Base-by-base conservation (phyloP, 352 stramenopile genomes). In the Phytophthora sansomeana region DNA sequence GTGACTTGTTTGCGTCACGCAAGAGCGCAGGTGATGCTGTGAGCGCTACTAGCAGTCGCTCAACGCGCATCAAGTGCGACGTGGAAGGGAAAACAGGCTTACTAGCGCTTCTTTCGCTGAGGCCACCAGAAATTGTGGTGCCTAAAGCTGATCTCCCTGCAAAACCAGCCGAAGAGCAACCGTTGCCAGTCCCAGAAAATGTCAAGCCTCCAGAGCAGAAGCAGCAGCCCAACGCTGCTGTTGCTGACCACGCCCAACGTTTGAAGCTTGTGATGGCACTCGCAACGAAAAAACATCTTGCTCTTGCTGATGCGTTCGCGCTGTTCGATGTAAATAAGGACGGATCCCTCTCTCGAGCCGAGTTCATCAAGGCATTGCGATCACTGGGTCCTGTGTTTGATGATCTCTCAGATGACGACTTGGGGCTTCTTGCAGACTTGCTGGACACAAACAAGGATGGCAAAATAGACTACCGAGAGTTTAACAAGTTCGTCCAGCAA, bases 61-160 rank as follows among this genome's bases (percentile, higher is more conserved):
- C 60, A 38, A 53, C 80, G 1, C 60, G 80, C 1, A 93, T 93
- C 42, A 61, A 71, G 14, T 93, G 85, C 19, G 85, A 91, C 53
- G 46, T 73, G 7, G 65, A 87, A 9, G 59, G 65, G 0, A 79
- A 66, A 41, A 77, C 70, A 8, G 82, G 82, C 8, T 60, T 93
- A 3, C 63, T 83, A 8, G 83, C 79, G 4, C 38, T 93, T 9
- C 61, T 93, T 5, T 89, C 84, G 0, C 58, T 91, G 5, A 43
- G n/a, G 55, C 49, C 67, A 51, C 43, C 54, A 26, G 33, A 67
- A 50, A 38, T 53, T 1, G 33, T 13, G 24, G n/a, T 14, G 48
- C 5, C 41, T 41, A 43, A 3, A 44, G 6, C 32, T n/a, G 56
- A 51, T 9, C 2, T 29, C 10, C 24, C 28, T 13, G 16, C 21